Evolutionary conservation across 1,139 yeast species (phyloP), one percentile per base, ranked within the genome.

Genomic region (Blastobotrys ciferrii): DNA sequence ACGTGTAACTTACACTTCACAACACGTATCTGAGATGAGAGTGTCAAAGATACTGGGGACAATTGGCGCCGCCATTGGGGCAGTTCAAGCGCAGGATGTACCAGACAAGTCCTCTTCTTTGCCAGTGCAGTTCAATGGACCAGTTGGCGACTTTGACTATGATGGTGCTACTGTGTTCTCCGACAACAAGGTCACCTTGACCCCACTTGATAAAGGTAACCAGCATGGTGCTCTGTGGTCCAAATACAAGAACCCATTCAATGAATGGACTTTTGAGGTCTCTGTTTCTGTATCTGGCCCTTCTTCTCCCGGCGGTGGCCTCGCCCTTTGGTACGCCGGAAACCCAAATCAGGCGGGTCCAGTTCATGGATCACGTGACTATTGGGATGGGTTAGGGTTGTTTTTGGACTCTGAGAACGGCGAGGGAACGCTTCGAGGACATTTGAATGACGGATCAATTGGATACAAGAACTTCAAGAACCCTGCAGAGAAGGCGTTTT

Each of bases 341-440:
- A 51, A 58, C 23, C 58, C 59, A 4, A 56, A 56, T 33, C 53
- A 53, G 19, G 48, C 42, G 1, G 74, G 74, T 4, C 64, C 69
- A 1, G 64, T 67, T 4, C 65, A 67, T 51, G 74, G 74, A 11
- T 59, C 66, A 3, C 49, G 58, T 20, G 73, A 70, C 43, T 47
- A 52, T 17, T 70, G 73, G 72, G 73, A 70, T 50, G 74, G 74
- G 1, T 55, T 70, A 43, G 73, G 67, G 4, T 47, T 70, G 17
- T 57, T 68, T 45, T 52, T 70, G 30, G 74, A 70, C 58, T 48
- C 63, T 49, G 58, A 57, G 50, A 55, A 55, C 12, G 59, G 49
- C 12, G 47, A 50, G 15, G 73, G 72, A 9, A 60, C 68, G 9
- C 57, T 70, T 20, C 61, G 72, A 6, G 74, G 70, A 11, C 73